Percentiles rank a stretch among this genome's conserved stretches.
These are phyloP conservation scores for Claviceps sp. DNA, from an alignment of 2,329 filamentous ascomycete species.

Conservation along the genomic window DNA sequence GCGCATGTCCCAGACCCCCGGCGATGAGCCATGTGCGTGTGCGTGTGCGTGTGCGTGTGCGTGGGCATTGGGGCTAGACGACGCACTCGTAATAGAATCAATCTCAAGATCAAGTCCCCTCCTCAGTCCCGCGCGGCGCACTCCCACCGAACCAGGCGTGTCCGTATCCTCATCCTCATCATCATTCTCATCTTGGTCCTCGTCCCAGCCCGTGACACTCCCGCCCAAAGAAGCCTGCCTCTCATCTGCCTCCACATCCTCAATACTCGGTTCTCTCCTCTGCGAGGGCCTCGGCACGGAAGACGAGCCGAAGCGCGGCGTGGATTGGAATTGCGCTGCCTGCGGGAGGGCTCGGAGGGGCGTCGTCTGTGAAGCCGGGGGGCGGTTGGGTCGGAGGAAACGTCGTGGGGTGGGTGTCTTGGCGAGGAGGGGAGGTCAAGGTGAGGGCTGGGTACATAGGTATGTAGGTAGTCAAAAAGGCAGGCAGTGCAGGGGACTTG, in stretches of 20 bases:
- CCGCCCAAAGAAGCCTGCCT: slow-evolving; percentile 1
- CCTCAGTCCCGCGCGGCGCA: neutral
- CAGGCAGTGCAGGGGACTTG: neutral
- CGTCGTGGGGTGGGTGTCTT: slow-evolving; percentile 27
- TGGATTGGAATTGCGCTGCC: slow-evolving; percentile 22
- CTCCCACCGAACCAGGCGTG: no score
- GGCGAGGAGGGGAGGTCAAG: neutral
- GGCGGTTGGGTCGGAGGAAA: slow-evolving; percentile 22
- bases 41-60: no score
- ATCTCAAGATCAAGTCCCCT: neutral
- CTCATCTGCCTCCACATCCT: slow-evolving; percentile 19
- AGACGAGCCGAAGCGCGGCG: slow-evolving; percentile 24
- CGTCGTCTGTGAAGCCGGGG: neutral
- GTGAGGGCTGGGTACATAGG: neutral
- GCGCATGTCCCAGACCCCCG: no score
- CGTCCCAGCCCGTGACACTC: neutral
- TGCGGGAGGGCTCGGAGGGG: slow-evolving; percentile 18
- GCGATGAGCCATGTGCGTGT: no score
- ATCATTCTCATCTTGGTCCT: neutral
- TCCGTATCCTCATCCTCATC: neutral
- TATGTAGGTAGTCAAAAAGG: neutral
- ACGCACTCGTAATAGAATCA: neutral
- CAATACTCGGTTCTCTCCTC: slow-evolving; percentile 14
- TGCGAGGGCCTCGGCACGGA: slow-evolving; percentile 18
- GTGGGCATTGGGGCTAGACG: neutral